A percentile compares a stretch with the other conserved stretches of the same genome.
Evolutionary conservation across 2,329 filamentous ascomycete species (phyloP).

Genomic region (Domatiomyces globalis): DNA sequence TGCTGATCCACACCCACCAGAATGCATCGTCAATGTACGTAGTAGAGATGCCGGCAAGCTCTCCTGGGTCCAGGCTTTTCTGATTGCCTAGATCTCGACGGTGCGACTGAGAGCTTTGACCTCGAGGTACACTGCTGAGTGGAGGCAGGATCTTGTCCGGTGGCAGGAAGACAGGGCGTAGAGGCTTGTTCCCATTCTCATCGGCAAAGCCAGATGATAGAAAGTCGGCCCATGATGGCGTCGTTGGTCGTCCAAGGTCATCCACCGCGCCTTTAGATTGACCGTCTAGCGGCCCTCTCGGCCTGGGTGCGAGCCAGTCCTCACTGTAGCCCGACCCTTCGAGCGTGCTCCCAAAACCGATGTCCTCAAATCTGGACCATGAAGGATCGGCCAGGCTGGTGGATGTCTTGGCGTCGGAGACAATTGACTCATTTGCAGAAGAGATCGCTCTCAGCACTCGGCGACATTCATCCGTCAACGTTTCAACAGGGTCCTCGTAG

Average conservation of each 20-base stretch:
- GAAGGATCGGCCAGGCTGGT: constrained; percentile 69
- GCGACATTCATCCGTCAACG: constrained; percentile 84
- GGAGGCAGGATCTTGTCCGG: constrained; percentile 85
- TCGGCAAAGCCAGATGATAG: constrained; percentile 85
- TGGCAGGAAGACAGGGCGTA: constrained; percentile 62
- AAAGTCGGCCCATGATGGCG: constrained; percentile 97
- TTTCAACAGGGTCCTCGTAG: constrained; percentile 75
- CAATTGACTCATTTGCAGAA: constrained; percentile 70
- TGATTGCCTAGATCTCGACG: constrained; percentile 56
- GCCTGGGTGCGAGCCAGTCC: constrained; percentile 27
- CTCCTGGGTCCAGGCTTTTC: constrained; percentile 64
- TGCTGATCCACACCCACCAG: constrained; percentile 99
- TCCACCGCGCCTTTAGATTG: constrained; percentile 37
- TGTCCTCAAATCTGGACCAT: constrained; percentile 92
- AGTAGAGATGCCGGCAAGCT: constrained; percentile 78
- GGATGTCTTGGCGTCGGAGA: constrained; percentile 55
- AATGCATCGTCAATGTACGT: constrained; percentile 89
- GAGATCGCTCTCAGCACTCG: constrained; percentile 83
- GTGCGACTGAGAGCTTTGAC: constrained; percentile 78
- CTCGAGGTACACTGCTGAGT: constrained; percentile 55
- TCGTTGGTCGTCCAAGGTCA: constrained; percentile 67
- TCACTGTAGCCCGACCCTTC: constrained; percentile 58
- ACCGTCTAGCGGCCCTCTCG: constrained; percentile 16
- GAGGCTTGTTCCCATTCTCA: constrained; percentile 48
- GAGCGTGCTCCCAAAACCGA: constrained; percentile 68